Evolutionary conservation across 176 grass and related monocot species (phyloP), one percentile per base, ranked within the genome.

Genomic region (Bonia amplexicaulis): DNA sequence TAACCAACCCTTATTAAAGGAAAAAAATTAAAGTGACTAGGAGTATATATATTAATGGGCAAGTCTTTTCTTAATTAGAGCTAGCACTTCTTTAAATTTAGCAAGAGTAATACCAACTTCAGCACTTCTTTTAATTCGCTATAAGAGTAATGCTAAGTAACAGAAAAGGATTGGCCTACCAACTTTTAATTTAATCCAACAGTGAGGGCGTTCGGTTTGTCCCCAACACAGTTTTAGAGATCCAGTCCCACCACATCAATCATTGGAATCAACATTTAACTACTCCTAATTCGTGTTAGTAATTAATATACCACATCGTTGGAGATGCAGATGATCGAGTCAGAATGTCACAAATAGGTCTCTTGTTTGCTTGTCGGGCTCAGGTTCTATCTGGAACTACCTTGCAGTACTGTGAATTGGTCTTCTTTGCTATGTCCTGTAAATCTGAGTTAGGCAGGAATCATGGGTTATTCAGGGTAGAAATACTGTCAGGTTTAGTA

Each of bases 151-250:
- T 58, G 35, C 35, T 37, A 37, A 5, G 35, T 37, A 64, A 86
- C 83, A 65, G 44, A 64, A 19, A 71, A 71, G 83, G 71, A 81
- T 25, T 81, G 54, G 65, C 40, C 88, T 87, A 83, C 66, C 49
- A 71, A 16, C 79, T 73, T 90, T 79, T 67, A 83, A 78, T 90
- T 79, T 67, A 83, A 78, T 67, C 57, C 48, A 78, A 73, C 79
- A 73, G 39, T 60, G 58, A 78, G 59, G 84, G 67, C 37, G 7
- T 87, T 79, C 66, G 10, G 59, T 68, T 78, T 78, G 84, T 79
- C 59, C 73, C 78, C 71, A 25, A 61, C 64, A 8, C 65, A 12
- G 78, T 73, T 86, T 78, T 71, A 65, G 78, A 45, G 26, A 19
- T 74, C 22, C 1, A 65, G 45, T 66, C 71, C 73, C 84, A 71